A percentile compares a stretch with the other conserved stretches of the same genome.
These are phyloP conservation scores for Pseudogymnoascus sp. DNA, from an alignment of 2,329 filamentous ascomycete genomes.

Conservation along the genomic window DNA sequence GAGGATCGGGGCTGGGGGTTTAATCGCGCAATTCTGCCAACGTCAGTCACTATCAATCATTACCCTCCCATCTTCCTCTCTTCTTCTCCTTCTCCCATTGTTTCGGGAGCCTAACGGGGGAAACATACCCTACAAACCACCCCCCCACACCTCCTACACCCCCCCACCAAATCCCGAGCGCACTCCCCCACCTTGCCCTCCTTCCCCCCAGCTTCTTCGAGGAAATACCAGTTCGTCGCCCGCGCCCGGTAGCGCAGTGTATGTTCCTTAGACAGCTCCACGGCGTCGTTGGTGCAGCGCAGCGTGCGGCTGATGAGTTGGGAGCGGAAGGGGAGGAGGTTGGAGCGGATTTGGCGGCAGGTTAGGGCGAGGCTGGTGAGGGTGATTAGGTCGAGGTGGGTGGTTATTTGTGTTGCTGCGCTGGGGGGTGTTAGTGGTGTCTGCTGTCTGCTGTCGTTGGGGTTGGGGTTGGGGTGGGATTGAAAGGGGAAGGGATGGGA, in stretches of 20 bases:
- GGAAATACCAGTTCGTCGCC: constrained; percentile 52
- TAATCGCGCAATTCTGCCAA: constrained; percentile 87
- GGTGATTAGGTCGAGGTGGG: constrained; percentile 76
- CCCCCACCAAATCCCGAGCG: constrained; percentile 78
- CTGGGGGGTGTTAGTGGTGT: neutral
- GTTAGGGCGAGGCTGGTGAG: constrained; percentile 77
- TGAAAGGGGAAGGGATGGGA: too few species aligned
- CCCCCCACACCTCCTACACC: constrained; percentile 69
- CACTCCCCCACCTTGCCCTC: constrained; percentile 69
- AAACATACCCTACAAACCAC: constrained; percentile 74
- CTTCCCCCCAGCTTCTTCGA: constrained; percentile 45
- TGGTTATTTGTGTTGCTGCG: constrained; percentile 45
- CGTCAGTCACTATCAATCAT: neutral
- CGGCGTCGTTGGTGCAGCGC: constrained; percentile 67
- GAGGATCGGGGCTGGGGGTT: constrained; percentile 61
- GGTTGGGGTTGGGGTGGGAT: too few species aligned
- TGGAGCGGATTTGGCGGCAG: constrained; percentile 71
- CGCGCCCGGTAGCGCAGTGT: constrained; percentile 51
- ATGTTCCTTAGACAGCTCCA: constrained; percentile 47
- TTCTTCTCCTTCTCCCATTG: too few species aligned
- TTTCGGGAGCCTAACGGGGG: neutral
- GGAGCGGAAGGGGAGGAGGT: constrained; percentile 69
- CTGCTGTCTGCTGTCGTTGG: neutral
- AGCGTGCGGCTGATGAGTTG: constrained; percentile 69
- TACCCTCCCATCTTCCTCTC: too few species aligned